phyloP scores from a whole-genome alignment of 352 stramenopile genomes.

The Bremia lactucae region DNA sequence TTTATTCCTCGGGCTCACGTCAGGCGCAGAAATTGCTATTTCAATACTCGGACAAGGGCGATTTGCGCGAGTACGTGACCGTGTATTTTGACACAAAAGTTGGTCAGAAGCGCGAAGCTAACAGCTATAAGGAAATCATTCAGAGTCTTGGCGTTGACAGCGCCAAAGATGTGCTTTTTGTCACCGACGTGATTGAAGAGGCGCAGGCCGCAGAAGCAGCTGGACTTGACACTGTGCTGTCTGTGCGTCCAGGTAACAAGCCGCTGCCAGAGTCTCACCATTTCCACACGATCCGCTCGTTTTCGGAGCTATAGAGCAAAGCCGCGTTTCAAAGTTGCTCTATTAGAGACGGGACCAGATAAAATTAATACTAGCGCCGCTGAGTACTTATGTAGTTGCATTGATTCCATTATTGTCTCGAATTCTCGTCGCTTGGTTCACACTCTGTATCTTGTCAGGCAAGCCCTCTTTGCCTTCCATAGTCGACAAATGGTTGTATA shows the following conservation, averaged over 20 bases:
- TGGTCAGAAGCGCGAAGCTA: constrained; percentile 64
- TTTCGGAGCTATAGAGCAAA: constrained; percentile 39
- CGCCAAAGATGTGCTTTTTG: constrained; percentile 74
- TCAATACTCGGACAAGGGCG: constrained; percentile 71
- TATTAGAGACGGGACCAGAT: constrained; percentile 3
- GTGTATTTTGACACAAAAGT: constrained; percentile 84
- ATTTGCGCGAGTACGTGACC: constrained; percentile 58
- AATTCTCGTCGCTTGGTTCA: constrained; percentile 74
- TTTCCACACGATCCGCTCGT: constrained; percentile 50
- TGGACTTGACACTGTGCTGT: constrained; percentile 59
- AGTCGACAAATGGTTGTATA: constrained; percentile 22
- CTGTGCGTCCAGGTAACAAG: constrained; percentile 80
- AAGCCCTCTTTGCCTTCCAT: too few relatives aligned
- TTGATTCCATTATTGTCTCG: constrained; percentile 26
- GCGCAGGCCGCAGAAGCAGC: constrained; percentile 62
- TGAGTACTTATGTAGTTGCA: constrained; percentile 3
- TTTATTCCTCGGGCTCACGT: constrained; percentile 90
- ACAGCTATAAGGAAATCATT: constrained; percentile 76
- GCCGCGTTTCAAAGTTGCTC: constrained; percentile 1
- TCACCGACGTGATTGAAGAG: constrained; percentile 84
- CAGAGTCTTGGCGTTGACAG: constrained; percentile 71
- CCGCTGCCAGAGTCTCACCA: constrained; percentile 43
- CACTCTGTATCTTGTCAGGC: constrained; percentile 70
- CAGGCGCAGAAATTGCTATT: constrained; percentile 83
- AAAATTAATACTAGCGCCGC: too few relatives aligned